These are phyloP conservation scores for Solanum acaule DNA, from an alignment of 257 asterid genomes.

Conservation along the genomic window DNA sequence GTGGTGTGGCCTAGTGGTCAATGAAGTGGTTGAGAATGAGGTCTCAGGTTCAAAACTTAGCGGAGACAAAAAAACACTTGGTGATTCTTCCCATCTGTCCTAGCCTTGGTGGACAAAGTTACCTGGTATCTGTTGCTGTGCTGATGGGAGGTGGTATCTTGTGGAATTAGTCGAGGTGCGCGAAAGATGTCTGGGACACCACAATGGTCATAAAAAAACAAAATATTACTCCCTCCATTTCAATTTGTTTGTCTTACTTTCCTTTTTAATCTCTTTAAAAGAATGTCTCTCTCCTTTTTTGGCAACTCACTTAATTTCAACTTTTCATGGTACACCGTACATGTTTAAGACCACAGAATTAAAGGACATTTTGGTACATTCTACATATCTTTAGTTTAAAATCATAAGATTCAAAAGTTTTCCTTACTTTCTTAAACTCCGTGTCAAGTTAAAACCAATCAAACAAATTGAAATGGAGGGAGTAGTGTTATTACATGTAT, in stretches of 20 bases:
- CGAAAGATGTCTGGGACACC: background rate
- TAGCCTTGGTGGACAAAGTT: background rate
- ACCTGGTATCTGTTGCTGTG: background rate
- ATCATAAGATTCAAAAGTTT: background rate
- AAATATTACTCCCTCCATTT: background rate
- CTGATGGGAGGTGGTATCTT: background rate
- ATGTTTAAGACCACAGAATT: background rate
- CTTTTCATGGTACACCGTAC: background rate
- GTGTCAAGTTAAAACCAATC: background rate
- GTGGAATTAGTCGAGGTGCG: background rate
- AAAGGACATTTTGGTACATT: background rate
- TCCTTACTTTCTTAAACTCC: background rate
- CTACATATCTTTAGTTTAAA: background rate
- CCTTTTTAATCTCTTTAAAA: background rate
- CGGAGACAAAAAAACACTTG: background rate
- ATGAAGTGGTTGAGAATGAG: background rate
- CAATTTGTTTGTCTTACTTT: background rate
- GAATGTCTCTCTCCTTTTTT: background rate
- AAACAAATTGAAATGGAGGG: background rate
- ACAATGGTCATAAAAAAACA: background rate
- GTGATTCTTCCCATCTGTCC: background rate
- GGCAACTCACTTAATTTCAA: background rate
- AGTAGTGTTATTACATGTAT: background rate
- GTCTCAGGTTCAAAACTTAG: too few relatives aligned
- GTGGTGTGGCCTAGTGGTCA: background rate